phyloP scores from a whole-genome alignment of 2,329 filamentous ascomycete genomes.

The Lecanoromycetidae sp. region DNA sequence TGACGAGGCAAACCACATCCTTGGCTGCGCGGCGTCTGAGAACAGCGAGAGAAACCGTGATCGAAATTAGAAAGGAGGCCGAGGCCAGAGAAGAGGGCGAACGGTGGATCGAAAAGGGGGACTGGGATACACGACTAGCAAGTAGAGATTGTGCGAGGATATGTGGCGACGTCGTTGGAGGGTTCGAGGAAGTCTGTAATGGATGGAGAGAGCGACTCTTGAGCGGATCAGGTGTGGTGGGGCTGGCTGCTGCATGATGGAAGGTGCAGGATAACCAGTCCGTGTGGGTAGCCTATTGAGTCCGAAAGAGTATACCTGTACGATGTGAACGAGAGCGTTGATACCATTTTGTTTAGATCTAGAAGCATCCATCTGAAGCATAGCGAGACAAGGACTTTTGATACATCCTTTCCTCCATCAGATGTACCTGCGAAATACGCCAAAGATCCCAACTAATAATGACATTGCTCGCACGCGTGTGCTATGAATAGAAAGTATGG shows the following conservation, averaged over 20 bases:
- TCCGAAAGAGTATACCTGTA: not conserved
- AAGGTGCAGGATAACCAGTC: too few relatives aligned
- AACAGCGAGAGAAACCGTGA: conserved; percentile 71
- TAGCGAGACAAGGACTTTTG: not conserved
- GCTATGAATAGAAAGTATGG: conserved; percentile 3
- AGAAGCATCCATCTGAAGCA: not conserved
- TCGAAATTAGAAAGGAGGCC: conserved; percentile 71
- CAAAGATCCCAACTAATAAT: not conserved
- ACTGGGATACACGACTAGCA: conserved; percentile 67
- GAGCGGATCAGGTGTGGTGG: conserved; percentile 21
- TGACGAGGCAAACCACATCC: conserved; percentile 78
- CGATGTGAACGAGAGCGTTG: not conserved
- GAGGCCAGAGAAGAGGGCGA: conserved; percentile 73
- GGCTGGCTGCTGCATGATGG: not conserved
- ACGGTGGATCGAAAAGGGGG: conserved; percentile 65
- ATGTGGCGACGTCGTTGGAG: conserved; percentile 77
- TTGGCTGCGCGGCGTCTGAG: conserved; percentile 69
- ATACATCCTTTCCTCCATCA: not conserved
- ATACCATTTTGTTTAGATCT: conserved; percentile 7
- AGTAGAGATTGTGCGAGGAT: conserved; percentile 71
- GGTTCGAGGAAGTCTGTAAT: conserved; percentile 84
- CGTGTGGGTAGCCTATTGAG: too few relatives aligned
- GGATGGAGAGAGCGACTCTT: conserved; percentile 57
- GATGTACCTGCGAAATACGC: not conserved
- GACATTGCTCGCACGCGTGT: conserved; percentile 4